A percentile compares a stretch with the other conserved stretches of the same genome.
phyloP scores from a whole-genome alignment of 208 protist species.

The Herpetomonas samuelpessoai region DNA sequence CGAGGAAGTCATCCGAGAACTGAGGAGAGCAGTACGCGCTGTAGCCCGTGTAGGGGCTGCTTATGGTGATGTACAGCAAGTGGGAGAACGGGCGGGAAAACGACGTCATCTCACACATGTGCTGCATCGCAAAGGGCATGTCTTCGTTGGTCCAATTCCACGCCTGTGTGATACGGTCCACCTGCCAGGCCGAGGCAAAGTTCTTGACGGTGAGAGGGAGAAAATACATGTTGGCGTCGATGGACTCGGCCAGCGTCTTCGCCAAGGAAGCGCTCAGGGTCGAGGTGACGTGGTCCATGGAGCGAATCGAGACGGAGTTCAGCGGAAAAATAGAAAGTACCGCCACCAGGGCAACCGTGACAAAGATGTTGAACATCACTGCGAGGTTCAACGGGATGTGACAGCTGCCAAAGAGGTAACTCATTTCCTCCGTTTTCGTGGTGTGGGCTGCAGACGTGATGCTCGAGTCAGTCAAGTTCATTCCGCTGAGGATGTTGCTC shows the following conservation, averaged over 20 bases:
- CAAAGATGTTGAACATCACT: conserved; percentile 20
- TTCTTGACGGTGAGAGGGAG: conserved; percentile 22
- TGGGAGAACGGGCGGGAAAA: background rate
- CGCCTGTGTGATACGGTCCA: conserved; percentile 9
- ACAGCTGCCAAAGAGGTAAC: background rate
- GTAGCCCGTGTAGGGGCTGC: conserved; percentile 51
- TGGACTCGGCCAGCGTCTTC: conserved; percentile 17
- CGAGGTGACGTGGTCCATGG: conserved; percentile 18
- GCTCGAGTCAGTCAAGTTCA: too few relatives aligned
- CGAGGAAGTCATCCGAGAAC: conserved; percentile 21
- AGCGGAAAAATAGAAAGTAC: conserved; percentile 42
- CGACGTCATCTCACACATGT: conserved; percentile 34
- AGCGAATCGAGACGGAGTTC: conserved; percentile 17
- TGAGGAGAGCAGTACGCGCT: conserved; percentile 61
- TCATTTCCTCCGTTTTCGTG: too few relatives aligned
- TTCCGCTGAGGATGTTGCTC: too few relatives aligned
- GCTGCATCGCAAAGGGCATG: conserved; percentile 46
- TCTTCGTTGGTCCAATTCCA: conserved; percentile 28
- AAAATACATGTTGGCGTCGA: conserved; percentile 23
- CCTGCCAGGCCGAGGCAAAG: conserved; percentile 20
- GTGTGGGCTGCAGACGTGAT: too few relatives aligned
- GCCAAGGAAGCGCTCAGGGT: conserved; percentile 20
- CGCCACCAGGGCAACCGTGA: conserved; percentile 28
- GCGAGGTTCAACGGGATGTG: background rate
- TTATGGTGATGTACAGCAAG: conserved; percentile 47